Evolutionary conservation across 2,329 filamentous ascomycete genomes (phyloP).

Genomic region (Pseudogymnoascus sp.): DNA sequence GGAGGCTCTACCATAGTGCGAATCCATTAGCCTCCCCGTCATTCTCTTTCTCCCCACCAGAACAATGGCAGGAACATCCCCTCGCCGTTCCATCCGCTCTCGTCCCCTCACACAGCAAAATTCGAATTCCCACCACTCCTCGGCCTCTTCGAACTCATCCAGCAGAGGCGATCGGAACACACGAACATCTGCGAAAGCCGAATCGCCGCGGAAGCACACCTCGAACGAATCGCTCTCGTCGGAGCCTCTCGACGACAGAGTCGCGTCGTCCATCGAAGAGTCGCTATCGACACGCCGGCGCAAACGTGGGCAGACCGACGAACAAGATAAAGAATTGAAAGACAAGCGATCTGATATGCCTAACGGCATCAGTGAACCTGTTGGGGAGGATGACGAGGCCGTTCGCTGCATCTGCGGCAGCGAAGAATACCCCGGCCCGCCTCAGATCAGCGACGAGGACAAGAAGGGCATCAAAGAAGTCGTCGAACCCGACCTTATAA

Average conservation of each 20-base stretch:
- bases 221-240: constrained; percentile 68
- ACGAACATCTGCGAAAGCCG: constrained; percentile 63
- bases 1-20: constrained; percentile 1
- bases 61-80: constrained; percentile 50
- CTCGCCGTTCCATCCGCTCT: constrained; percentile 87
- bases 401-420: constrained; percentile 93
- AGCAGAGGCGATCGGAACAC: constrained; percentile 68
- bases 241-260: constrained; percentile 56
- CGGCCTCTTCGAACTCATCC: constrained; percentile 70
- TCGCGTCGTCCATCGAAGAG: constrained; percentile 47
- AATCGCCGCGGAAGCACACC: constrained; percentile 67
- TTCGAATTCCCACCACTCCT: constrained; percentile 68
- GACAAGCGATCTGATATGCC: constrained; percentile 48
- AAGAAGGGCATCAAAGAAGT: constrained; percentile 49
- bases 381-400: constrained; percentile 79
- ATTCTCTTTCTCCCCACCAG: background rate
- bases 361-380: constrained; percentile 57
- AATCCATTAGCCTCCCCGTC: constrained; percentile 5
- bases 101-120: constrained; percentile 64
- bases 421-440: constrained; percentile 87
- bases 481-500: constrained; percentile 50
- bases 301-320: constrained; percentile 58
- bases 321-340: constrained; percentile 29
- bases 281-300: constrained; percentile 66
- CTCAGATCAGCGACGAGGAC: constrained; percentile 49